A percentile compares a stretch with the other conserved stretches of the same genome.
These are phyloP conservation scores for Teunomyces barrocoloradensis DNA, from an alignment of 805 yeast genomes.

Conservation along the genomic window DNA sequence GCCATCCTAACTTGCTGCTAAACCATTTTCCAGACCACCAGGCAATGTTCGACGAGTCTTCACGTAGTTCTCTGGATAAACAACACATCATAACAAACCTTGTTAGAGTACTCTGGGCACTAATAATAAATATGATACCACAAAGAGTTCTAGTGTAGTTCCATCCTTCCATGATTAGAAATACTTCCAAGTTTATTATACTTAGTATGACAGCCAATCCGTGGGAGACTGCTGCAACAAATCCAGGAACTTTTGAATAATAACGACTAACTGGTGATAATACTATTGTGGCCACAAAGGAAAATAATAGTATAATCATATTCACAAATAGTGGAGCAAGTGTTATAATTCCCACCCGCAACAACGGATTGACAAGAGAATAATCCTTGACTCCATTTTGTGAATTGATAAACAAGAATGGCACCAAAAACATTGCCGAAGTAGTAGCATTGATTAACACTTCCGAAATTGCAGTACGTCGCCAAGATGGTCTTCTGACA, in stretches of 20 bases:
- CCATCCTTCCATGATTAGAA: conserved; percentile 43
- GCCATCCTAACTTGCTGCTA: conserved; percentile 35
- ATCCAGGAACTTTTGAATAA: conserved; percentile 22
- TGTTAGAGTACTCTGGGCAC: conserved; percentile 35
- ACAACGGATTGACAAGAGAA: conserved; percentile 46
- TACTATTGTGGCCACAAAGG: conserved; percentile 35
- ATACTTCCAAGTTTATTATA: conserved; percentile 32
- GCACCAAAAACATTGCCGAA: conserved; percentile 37
- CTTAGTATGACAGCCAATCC: conserved; percentile 30
- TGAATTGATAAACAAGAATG: conserved; percentile 78
- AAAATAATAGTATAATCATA: conserved; percentile 24
- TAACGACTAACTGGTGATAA: conserved; percentile 35
- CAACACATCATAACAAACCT: conserved; percentile 28
- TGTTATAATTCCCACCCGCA: conserved; percentile 57
- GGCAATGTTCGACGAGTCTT: conserved; percentile 40
- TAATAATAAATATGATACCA: conserved; percentile 37
- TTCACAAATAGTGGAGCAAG: conserved; percentile 49
- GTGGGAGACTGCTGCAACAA: conserved; percentile 42
- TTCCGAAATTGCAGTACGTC: conserved; percentile 3
- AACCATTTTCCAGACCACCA: conserved; percentile 60
- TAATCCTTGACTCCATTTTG: conserved; percentile 69
- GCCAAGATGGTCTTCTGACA: background rate
- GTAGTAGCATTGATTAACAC: conserved; percentile 2
- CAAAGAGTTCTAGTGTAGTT: conserved; percentile 37
- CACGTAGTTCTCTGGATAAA: conserved; percentile 42